These are phyloP conservation scores for Choricystis sp. DNA, from an alignment of 139 green algal genomes.

Conservation along the genomic window DNA sequence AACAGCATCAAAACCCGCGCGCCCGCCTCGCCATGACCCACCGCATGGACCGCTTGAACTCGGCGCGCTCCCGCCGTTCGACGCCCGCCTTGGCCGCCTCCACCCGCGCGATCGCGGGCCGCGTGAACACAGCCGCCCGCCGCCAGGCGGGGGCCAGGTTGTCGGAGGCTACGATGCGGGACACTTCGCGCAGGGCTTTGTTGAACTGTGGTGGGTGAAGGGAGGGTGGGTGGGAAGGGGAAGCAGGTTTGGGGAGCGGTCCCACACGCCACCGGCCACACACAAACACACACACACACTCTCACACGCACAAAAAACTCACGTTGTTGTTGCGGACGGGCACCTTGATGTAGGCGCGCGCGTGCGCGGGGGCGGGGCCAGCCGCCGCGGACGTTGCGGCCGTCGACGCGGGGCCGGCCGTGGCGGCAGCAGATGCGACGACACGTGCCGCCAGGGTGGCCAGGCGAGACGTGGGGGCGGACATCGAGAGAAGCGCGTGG, in stretches of 20 bases:
- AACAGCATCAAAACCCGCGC: not conserved
- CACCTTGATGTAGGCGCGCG: not conserved
- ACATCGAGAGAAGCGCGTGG: not conserved
- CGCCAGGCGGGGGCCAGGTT: not conserved
- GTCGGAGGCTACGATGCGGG: not conserved
- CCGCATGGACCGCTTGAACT: not conserved
- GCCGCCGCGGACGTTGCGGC: not conserved
- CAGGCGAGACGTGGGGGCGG: not conserved
- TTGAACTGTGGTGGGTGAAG: not conserved
- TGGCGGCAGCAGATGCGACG: not conserved
- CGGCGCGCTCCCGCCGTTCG: not conserved
- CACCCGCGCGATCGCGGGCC: not conserved
- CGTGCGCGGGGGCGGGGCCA: not conserved
- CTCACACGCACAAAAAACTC: too few species aligned
- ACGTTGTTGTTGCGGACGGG: not conserved
- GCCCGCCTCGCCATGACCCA: not conserved
- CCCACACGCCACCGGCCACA: not conserved
- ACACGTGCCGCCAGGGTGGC: not conserved
- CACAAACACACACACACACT: not conserved
- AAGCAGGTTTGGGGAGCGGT: not conserved
- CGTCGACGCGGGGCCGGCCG: not conserved
- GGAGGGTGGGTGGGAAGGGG: not conserved
- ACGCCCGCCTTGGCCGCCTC: not conserved
- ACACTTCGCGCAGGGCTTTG: not conserved
- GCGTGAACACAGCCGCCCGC: not conserved